Percentiles rank a stretch among this genome's conserved stretches.
Evolutionary conservation across 345 rosid species (phyloP).

Genomic region (Adansonia digitata): DNA sequence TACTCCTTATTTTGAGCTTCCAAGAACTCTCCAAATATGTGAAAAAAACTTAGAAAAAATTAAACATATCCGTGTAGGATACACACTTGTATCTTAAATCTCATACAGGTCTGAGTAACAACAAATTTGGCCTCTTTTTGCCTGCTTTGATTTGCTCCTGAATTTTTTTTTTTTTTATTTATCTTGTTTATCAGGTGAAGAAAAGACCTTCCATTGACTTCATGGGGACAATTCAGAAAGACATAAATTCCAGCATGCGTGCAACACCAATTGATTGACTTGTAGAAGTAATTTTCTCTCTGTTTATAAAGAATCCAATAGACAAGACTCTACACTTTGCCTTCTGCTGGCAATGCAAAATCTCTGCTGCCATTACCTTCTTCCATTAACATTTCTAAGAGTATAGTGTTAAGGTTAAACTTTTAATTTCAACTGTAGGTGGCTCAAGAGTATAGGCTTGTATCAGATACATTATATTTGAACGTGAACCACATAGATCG

Average conservation of each 20-base stretch:
- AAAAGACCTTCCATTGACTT: slow-evolving; percentile 73
- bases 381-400: neutral
- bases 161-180: neutral
- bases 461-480: slow-evolving; percentile 77
- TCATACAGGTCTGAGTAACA: neutral
- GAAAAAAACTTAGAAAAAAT: no score
- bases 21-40: no score
- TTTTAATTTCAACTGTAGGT: slow-evolving; percentile 47
- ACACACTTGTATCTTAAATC: neutral
- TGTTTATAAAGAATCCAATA: neutral
- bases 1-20: no score
- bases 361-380: neutral
- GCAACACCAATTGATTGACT: slow-evolving; percentile 91
- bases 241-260: slow-evolving; percentile 81
- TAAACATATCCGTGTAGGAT: no score
- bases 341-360: neutral
- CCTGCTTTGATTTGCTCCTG: neutral
- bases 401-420: neutral
- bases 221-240: slow-evolving; percentile 80
- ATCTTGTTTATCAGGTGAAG: slow-evolving; percentile 59
- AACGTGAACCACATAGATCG: slow-evolving; percentile 84
- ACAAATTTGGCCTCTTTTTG: neutral
- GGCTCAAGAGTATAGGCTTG: slow-evolving; percentile 92
- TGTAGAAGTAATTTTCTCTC: slow-evolving; percentile 59
- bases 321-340: neutral